Evolutionary conservation across 352 stramenopile genomes (phyloP), one percentile per base, ranked within the genome.

Genomic region (Phytophthora vignae): DNA sequence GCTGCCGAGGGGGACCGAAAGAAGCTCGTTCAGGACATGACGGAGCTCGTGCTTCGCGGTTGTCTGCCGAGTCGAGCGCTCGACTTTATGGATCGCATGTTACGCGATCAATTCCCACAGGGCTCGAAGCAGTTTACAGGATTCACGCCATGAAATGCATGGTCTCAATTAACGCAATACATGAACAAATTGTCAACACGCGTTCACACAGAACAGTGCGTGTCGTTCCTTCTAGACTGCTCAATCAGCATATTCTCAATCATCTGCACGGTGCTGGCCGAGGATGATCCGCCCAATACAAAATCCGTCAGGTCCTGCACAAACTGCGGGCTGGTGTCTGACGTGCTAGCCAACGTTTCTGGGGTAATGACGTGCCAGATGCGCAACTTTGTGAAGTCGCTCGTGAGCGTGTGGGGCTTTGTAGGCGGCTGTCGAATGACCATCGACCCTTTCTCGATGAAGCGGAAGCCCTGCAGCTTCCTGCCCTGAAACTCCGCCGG

Each of bases 391-490:
- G 78, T 75, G 48, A 79, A 73, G 8, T 79, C 61, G 5, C 66
- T 69, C 14, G 36, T 67, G 61, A 31, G 21, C 4, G 64, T 27
- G 22, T 69, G 71, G 14, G 68, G 33, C 22, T 66, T 81, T 4
- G 56, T 69, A 21, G 49, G 48, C 15, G 74, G 73, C 2, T 72
- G 75, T 55, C 81, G 79, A 54, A 91, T 81, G 33, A 90, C 72
- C 36, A 90, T 83, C 54, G 85, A 87, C 2, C 83, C 85, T 64
- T 84, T 82, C 52, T 93, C 85, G n/a, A 76, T 70, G 61, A 93
- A 91, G 57, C 78, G 82, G 52, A 86, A 69, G 27, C 80, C 82
- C 4, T 78, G 54, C 7, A 90, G 60, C 38, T 76, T 66, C 55
- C 86, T 76, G 14, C 73, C 67, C 46, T 77, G 79, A 61, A 91